These are phyloP conservation scores for Curvularia verruculosa DNA, from an alignment of 2,329 filamentous ascomycete species.

Conservation along the genomic window DNA sequence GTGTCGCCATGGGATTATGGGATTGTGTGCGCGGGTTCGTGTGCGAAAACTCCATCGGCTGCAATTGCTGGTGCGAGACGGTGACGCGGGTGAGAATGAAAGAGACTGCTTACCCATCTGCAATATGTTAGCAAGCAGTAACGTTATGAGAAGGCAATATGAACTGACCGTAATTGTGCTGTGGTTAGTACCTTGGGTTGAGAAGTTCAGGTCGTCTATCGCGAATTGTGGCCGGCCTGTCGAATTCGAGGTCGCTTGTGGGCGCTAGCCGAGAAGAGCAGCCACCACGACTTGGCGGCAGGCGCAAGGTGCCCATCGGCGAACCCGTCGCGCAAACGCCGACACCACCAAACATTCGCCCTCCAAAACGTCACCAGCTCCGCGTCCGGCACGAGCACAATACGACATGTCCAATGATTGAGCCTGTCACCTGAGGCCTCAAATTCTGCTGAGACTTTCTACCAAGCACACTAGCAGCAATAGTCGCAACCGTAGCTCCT, in stretches of 20 bases:
- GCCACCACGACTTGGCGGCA: conserved; percentile 21
- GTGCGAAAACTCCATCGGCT: conserved; percentile 33
- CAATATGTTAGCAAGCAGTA: conserved; percentile 40
- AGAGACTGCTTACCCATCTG: conserved; percentile 67
- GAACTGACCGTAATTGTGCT: conserved; percentile 61
- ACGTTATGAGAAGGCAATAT: conserved; percentile 5
- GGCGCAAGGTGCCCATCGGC: conserved; percentile 14
- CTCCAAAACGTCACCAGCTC: conserved; percentile 1
- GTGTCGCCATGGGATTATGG: conserved; percentile 8
- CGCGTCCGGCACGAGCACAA: background rate
- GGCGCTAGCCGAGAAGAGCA: conserved; percentile 26
- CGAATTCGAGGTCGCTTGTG: conserved; percentile 33
- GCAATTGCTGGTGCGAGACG: conserved; percentile 42
- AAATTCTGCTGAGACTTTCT: conserved; percentile 9
- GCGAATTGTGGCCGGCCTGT: conserved; percentile 20
- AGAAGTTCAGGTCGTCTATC: conserved; percentile 32
- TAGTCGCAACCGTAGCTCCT: conserved; percentile 2
- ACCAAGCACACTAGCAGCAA: conserved; percentile 3
- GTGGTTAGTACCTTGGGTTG: conserved; percentile 51
- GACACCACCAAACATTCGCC: conserved; percentile 12
- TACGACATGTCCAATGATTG: conserved; percentile 7
- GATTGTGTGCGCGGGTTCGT: conserved; percentile 22
- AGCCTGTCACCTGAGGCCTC: conserved; percentile 10
- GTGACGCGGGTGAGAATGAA: conserved; percentile 26
- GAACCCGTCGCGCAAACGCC: conserved; percentile 37